A percentile compares a stretch with the other conserved stretches of the same genome.
These are phyloP conservation scores for Podila minutissima DNA, from an alignment of 192 early-diverging fungal species.

Conservation along the genomic window DNA sequence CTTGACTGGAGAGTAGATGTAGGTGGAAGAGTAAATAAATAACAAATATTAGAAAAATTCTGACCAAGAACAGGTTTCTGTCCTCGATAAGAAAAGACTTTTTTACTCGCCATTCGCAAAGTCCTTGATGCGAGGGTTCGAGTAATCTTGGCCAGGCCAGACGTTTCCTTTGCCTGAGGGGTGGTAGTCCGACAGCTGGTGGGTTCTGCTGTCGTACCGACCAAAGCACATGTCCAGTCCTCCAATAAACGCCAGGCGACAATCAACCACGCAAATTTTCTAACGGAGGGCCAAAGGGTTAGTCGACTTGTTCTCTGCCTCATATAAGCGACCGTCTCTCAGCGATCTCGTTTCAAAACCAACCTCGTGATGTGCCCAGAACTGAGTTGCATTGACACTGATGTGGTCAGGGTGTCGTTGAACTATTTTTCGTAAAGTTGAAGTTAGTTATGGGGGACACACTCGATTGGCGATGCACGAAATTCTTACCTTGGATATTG, in stretches of 20 bases:
- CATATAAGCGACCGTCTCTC: background rate
- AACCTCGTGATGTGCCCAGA: conserved; percentile 88
- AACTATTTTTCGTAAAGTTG: conserved; percentile 51
- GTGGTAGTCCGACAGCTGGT: conserved; percentile 79
- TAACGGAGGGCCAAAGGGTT: background rate
- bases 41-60: background rate
- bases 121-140: conserved; percentile 80
- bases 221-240: conserved; percentile 87
- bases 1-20: conserved; percentile 10
- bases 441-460: background rate
- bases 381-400: conserved; percentile 69
- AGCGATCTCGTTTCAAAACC: background rate
- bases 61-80: background rate
- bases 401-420: conserved; percentile 85
- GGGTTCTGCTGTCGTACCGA: conserved; percentile 84
- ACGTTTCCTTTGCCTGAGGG: conserved; percentile 56
- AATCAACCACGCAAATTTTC: conserved; percentile 76
- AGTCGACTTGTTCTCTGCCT: background rate
- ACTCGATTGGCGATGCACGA: no score
- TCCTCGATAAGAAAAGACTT: background rate
- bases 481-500: conserved; percentile 71
- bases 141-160: conserved; percentile 88
- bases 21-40: background rate
- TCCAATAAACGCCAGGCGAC: conserved; percentile 81
- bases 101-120: background rate